Percentiles rank a stretch among this genome's conserved stretches.
These are phyloP conservation scores for Xylaria sp. DNA, from an alignment of 2,329 filamentous ascomycete genomes.

Conservation along the genomic window DNA sequence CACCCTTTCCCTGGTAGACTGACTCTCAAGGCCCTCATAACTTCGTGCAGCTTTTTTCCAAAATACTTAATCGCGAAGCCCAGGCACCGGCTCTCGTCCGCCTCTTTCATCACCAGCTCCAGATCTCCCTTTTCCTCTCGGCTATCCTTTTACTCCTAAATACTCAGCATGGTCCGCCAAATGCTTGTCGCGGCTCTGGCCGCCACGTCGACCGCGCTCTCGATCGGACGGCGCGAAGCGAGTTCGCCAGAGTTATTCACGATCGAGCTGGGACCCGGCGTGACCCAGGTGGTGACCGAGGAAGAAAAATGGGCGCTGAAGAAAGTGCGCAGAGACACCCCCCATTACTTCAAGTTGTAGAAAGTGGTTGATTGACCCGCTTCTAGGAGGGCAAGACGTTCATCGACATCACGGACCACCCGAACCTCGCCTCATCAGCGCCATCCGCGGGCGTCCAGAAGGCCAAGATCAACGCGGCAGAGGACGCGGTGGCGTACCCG, in stretches of 20 bases:
- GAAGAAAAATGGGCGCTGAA: conserved; percentile 74
- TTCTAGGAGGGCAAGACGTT: conserved; percentile 72
- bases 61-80: not conserved
- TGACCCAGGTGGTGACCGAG: conserved; percentile 70
- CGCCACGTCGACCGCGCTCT: conserved; percentile 25
- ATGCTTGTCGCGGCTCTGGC: conserved; percentile 28
- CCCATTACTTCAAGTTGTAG: not conserved
- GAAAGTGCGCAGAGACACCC: conserved; percentile 52
- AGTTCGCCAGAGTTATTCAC: conserved; percentile 27
- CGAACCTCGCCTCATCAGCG: conserved; percentile 53
- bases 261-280: conserved; percentile 67
- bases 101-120: not conserved
- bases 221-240: conserved; percentile 21
- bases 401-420: conserved; percentile 74
- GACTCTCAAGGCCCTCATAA: not conserved
- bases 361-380: conserved; percentile 2
- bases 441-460: conserved; percentile 28
- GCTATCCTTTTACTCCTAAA: not conserved
- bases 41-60: not conserved
- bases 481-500: conserved; percentile 57
- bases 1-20: not conserved
- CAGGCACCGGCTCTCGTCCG: not conserved
- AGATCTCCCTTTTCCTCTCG: no score
- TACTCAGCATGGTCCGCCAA: conserved; percentile 26
- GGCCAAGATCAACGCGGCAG: conserved; percentile 47